Percentiles rank a stretch among this genome's conserved stretches.
Evolutionary conservation across 768 basidiomycete species (phyloP).

Genomic region (Calocera viscosa): DNA sequence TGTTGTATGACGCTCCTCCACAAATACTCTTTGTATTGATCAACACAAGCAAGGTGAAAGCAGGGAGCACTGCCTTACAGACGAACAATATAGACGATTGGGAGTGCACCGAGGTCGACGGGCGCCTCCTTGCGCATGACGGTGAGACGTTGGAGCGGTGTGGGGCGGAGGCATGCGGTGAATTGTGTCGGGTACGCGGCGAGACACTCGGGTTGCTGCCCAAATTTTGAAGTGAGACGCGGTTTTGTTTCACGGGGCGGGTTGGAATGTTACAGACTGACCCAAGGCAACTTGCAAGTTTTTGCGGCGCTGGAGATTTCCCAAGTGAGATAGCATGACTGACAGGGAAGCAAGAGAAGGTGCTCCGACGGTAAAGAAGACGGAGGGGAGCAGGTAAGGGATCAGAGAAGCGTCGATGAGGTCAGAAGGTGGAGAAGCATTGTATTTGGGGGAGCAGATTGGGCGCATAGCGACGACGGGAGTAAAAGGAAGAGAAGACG

Average conservation of each 20-base stretch:
- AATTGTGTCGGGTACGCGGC: neutral
- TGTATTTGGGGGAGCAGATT: neutral
- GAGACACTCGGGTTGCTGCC: neutral
- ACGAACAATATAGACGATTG: neutral
- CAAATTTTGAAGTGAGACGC: neutral
- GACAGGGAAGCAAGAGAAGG: neutral
- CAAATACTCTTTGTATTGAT: no score
- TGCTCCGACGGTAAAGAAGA: neutral
- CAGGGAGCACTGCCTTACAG: neutral
- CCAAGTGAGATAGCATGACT: neutral
- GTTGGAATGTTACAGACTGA: neutral
- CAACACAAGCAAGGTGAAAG: no score
- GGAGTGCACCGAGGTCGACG: neutral
- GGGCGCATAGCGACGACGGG: neutral
- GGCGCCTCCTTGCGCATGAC: neutral
- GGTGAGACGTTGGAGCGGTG: neutral
- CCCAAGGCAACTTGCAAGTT: neutral
- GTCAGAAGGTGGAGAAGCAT: neutral
- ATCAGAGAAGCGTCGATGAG: neutral
- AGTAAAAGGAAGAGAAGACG: neutral
- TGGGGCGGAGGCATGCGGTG: neutral
- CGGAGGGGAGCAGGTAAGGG: neutral
- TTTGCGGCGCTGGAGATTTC: neutral
- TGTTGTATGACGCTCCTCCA: no score
- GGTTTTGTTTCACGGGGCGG: neutral